Conservation (phyloP, 2,329 filamentous ascomycete species). For the Fusarium sublunatum region DNA sequence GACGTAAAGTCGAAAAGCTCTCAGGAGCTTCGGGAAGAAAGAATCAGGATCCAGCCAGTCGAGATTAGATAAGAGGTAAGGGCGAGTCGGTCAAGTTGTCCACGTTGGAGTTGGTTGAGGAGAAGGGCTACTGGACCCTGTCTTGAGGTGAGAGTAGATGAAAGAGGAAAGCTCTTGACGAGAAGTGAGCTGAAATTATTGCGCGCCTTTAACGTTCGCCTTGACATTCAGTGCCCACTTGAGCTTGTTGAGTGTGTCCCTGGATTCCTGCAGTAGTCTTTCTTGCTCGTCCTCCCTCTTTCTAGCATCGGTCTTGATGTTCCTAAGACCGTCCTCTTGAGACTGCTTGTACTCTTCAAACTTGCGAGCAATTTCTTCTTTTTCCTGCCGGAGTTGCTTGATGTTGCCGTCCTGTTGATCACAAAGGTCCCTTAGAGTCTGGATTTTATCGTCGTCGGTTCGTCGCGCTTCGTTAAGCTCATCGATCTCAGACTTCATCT, state of each 20-base stretch:
- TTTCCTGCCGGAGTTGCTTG: conserved; percentile 68
- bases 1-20: conserved; percentile 26
- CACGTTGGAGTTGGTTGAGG: neutral
- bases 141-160: neutral
- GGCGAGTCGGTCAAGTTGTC: neutral
- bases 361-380: conserved; percentile 68
- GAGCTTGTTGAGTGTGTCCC: conserved; percentile 73
- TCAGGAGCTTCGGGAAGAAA: conserved; percentile 13
- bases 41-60: conserved; percentile 19
- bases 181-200: conserved; percentile 51
- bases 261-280: conserved; percentile 66
- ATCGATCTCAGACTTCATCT: conserved; percentile 65
- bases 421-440: conserved; percentile 73
- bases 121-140: neutral
- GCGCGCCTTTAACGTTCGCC: conserved; percentile 66
- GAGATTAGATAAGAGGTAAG: neutral
- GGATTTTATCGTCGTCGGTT: conserved; percentile 72
- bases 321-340: conserved; percentile 69
- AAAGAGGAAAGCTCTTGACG: neutral
- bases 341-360: conserved; percentile 74
- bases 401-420: conserved; percentile 80
- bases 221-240: conserved; percentile 79
- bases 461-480: conserved; percentile 65
- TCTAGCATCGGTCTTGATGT: conserved; percentile 68
- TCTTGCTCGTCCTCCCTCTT: conserved; percentile 71